A percentile compares a stretch with the other conserved stretches of the same genome.
phyloP scores from a whole-genome alignment of 495 filamentous ascomycete species.

The Hypoxylon subgilvum region DNA sequence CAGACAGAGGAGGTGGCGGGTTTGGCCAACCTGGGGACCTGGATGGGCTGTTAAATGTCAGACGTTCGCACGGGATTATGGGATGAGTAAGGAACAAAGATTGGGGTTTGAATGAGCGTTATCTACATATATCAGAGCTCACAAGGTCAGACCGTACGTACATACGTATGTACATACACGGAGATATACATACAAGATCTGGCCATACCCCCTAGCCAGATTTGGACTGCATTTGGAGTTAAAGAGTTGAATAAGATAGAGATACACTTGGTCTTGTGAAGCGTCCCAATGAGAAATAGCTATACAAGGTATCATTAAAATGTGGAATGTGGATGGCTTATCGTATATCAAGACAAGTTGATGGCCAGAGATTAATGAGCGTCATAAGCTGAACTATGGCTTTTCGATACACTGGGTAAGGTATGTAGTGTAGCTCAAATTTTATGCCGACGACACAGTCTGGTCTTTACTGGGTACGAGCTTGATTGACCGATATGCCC shows the following conservation, averaged over 20 bases:
- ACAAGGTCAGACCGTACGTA: slow-evolving; percentile 1
- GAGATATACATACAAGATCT: neutral
- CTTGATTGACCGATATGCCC: no score
- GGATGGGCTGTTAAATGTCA: slow-evolving; percentile 43
- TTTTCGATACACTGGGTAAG: no score
- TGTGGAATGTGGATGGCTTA: no score
- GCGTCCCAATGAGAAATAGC: no score
- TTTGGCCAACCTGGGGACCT: slow-evolving; percentile 33
- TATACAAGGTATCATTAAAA: no score
- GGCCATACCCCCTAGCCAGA: neutral
- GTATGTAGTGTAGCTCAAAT: no score
- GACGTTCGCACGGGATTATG: neutral
- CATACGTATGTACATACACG: no score
- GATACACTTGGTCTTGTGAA: neutral
- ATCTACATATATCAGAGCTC: neutral
- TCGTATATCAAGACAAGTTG: no score
- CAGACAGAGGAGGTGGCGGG: slow-evolving; percentile 15
- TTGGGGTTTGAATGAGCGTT: neutral
- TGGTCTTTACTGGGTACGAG: no score
- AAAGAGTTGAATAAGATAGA: neutral
- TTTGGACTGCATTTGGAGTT: slow-evolving; percentile 6
- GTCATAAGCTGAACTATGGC: no score
- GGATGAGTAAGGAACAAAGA: neutral
- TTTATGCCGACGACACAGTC: no score
- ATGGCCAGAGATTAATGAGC: no score